A percentile compares a stretch with the other conserved stretches of the same genome.
phyloP scores from a whole-genome alignment of 2,329 filamentous ascomycete genomes.

The Alternaria metachromatica region DNA sequence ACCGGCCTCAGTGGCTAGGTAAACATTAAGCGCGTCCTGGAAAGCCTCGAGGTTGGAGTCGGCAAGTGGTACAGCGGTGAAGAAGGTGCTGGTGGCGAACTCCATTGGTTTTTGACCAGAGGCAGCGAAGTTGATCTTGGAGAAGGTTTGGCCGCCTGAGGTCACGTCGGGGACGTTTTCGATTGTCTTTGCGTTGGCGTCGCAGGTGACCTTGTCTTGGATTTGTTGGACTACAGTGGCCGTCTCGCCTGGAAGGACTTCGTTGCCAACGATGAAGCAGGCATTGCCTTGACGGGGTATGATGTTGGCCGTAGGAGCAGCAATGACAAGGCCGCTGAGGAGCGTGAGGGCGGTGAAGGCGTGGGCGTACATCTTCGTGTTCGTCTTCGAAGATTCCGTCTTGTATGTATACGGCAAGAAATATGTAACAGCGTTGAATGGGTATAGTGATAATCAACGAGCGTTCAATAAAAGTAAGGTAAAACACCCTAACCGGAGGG shows the following conservation, averaged over 20 bases:
- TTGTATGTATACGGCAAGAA: not conserved
- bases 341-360: constrained; percentile 18
- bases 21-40: constrained; percentile 62
- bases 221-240: constrained; percentile 53
- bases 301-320: constrained; percentile 18
- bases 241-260: constrained; percentile 60
- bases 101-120: constrained; percentile 58
- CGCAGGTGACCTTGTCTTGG: constrained; percentile 58
- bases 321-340: constrained; percentile 20
- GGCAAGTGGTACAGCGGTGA: constrained; percentile 59
- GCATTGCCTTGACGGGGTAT: constrained; percentile 36
- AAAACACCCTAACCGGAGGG: constrained; percentile 16
- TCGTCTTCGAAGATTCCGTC: not conserved
- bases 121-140: constrained; percentile 62
- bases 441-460: constrained; percentile 4
- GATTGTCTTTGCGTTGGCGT: constrained; percentile 56
- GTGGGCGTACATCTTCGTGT: constrained; percentile 22
- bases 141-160: constrained; percentile 60
- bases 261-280: constrained; percentile 63
- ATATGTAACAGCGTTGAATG: not conserved
- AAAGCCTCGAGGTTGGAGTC: constrained; percentile 59
- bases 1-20: constrained; percentile 66
- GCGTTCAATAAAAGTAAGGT: constrained; percentile 2
- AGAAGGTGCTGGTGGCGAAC: constrained; percentile 63
- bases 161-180: constrained; percentile 64